A percentile compares a stretch with the other conserved stretches of the same genome.
These are phyloP conservation scores for Penicillium sp. DNA, from an alignment of 2,329 filamentous ascomycete genomes.

Conservation along the genomic window DNA sequence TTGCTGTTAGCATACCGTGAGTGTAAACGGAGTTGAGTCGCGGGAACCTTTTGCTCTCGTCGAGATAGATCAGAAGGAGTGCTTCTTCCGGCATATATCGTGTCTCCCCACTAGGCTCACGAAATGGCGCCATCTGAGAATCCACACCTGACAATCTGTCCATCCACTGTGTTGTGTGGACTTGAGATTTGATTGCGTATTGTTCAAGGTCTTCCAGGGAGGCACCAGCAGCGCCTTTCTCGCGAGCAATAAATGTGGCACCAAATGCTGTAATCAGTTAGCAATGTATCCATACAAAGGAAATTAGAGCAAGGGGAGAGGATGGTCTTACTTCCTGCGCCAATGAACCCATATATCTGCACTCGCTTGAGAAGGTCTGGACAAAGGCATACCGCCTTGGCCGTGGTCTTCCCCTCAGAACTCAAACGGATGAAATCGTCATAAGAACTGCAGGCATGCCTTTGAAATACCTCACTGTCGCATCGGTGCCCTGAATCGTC, in stretches of 20 bases:
- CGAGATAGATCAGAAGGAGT: conserved; percentile 26
- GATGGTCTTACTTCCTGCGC: conserved; percentile 21
- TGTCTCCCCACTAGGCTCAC: background rate
- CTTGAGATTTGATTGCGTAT: conserved; percentile 26
- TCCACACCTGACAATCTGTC: background rate
- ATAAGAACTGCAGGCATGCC: background rate
- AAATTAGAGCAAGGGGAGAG: background rate
- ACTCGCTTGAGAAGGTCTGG: conserved; percentile 6
- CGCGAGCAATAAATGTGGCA: conserved; percentile 22
- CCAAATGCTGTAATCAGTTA: conserved; percentile 23
- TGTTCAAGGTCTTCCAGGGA: conserved; percentile 8
- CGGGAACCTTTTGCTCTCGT: conserved; percentile 29
- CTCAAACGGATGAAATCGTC: background rate
- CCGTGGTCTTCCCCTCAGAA: background rate
- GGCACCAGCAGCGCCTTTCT: background rate
- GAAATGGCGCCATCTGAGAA: conserved; percentile 7
- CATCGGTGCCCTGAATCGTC: background rate
- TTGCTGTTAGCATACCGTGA: conserved; percentile 23
- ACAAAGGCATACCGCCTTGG: background rate
- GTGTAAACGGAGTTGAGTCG: conserved; percentile 31
- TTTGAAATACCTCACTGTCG: conserved; percentile 3
- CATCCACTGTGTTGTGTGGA: conserved; percentile 10
- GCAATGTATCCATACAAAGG: background rate
- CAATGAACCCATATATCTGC: conserved; percentile 21
- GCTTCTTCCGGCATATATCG: conserved; percentile 31